Base-by-base conservation (phyloP, 805 yeast species). In the Clavispora fructus region DNA sequence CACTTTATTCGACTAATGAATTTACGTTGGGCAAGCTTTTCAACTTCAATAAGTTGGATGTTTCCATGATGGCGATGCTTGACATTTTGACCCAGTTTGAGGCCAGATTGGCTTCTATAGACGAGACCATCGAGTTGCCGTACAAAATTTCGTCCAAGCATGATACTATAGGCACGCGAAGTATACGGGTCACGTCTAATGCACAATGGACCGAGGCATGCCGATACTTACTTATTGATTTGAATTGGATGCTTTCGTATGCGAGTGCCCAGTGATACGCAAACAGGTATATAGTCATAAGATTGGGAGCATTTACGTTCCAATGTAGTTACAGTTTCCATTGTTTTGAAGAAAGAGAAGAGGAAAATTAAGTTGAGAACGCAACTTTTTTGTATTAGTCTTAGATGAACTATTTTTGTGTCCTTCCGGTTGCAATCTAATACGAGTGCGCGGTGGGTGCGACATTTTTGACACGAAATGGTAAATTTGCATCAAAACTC, bases 191-290 rank as follows among this genome's bases (percentile, higher is more conserved):
- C 1, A 79, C 87, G 1, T 77, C 87, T 3, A 84, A 83, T 60
- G 80, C 80, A 39, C 88, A 85, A 50, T 91, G 98, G 98, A 88
- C 97, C 0, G 79, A 84, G 25, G 92, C 95, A 1, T 90, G 96
- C 65, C 85, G 86, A 56, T 86, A 82, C 58, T 69, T 92, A 11
- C 67, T 91, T 41, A 87, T 94, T 0, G 80, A 92, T 50, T 49
- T 72, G 28, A 89, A 88, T 59, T 92, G 96, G 96, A 74, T 92
- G 7, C 66, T 91, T 45, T 84, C 91, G 4, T 89, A 83, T 59
- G 79, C 88, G 3, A 75, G 83, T 48, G 25, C 41, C 11, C 37
- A 33, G 37, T 33, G 7, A 33, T n/a, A 27, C 12, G 29, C 29
- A 27, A 19, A 19, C 23, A 5, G 5, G 5, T 19, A 19, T 19